Evolutionary conservation across 345 rosid genomes (phyloP).

Genomic region (Eucalyptus polyanthemos): DNA sequence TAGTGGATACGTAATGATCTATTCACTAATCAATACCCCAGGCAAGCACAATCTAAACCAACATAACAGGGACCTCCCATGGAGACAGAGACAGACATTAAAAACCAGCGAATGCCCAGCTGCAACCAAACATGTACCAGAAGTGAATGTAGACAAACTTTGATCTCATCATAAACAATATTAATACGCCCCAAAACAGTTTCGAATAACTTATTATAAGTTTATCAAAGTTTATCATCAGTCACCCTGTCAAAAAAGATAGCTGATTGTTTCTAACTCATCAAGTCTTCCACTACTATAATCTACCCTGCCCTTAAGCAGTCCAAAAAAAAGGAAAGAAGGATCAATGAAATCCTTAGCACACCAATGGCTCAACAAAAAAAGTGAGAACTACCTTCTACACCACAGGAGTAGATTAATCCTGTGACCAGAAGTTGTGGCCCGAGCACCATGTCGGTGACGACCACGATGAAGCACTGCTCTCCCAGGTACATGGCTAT

Average conservation of each 20-base stretch:
- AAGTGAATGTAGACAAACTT: neutral
- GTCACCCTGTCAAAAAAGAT: neutral
- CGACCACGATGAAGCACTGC: constrained; percentile 93
- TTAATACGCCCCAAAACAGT: neutral
- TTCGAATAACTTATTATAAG: neutral
- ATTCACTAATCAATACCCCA: neutral
- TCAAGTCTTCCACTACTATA: neutral
- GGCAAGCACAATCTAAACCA: neutral
- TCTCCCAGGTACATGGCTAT: constrained; percentile 61
- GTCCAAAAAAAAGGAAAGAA: neutral
- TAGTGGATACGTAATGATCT: neutral
- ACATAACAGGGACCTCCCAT: neutral
- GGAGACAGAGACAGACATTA: neutral
- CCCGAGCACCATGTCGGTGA: constrained; percentile 97
- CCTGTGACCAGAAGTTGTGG: constrained; percentile 73
- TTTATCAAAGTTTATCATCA: neutral
- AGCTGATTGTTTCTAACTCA: neutral
- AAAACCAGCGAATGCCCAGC: neutral
- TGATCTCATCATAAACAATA: neutral
- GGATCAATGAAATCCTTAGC: neutral
- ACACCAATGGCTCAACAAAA: neutral
- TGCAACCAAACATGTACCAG: neutral
- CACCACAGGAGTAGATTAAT: constrained; percentile 88
- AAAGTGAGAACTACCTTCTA: constrained; percentile 49
- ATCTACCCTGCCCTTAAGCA: neutral